Conservation (phyloP, 2,329 filamentous ascomycete genomes). For the Pseudopyricularia cyperi region DNA sequence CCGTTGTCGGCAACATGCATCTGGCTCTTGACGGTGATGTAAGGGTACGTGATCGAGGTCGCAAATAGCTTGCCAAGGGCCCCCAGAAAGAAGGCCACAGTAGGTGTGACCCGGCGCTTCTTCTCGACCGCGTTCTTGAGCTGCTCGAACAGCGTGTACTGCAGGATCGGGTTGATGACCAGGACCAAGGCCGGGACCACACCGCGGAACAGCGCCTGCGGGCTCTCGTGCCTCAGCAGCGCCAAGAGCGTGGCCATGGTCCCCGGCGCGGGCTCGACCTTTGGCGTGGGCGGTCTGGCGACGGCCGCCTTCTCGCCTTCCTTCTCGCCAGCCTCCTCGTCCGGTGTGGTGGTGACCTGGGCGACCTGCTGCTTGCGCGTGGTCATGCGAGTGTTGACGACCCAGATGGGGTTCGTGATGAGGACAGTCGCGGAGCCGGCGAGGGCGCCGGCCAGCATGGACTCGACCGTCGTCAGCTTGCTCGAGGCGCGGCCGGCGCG, state of each 20-base stretch:
- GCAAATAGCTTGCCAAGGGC: conserved; percentile 90
- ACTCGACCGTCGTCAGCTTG: conserved; percentile 83
- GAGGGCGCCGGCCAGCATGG: conserved; percentile 88
- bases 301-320: conserved; percentile 7
- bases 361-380: conserved; percentile 51
- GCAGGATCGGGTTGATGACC: conserved; percentile 95
- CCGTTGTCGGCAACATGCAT: conserved; percentile 82
- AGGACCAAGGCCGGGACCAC: conserved; percentile 86
- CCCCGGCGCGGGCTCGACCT: conserved; percentile 21
- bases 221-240: conserved; percentile 73
- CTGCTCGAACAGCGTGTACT: conserved; percentile 98
- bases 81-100: conserved; percentile 79
- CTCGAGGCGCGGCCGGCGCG: conserved; percentile 57
- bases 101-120: conserved; percentile 58
- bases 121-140: conserved; percentile 82
- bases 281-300: conserved; percentile 13
- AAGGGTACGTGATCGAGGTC: conserved; percentile 89
- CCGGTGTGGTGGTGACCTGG: conserved; percentile 13
- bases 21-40: conserved; percentile 96
- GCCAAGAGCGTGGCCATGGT: conserved; percentile 72
- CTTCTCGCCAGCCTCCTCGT: conserved; percentile 14
- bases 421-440: conserved; percentile 90
- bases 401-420: conserved; percentile 98
- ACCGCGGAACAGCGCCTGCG: conserved; percentile 74
- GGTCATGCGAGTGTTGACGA: conserved; percentile 96